Base-by-base conservation (phyloP, 2,329 filamentous ascomycete species). In the Alternaria dauci region DNA sequence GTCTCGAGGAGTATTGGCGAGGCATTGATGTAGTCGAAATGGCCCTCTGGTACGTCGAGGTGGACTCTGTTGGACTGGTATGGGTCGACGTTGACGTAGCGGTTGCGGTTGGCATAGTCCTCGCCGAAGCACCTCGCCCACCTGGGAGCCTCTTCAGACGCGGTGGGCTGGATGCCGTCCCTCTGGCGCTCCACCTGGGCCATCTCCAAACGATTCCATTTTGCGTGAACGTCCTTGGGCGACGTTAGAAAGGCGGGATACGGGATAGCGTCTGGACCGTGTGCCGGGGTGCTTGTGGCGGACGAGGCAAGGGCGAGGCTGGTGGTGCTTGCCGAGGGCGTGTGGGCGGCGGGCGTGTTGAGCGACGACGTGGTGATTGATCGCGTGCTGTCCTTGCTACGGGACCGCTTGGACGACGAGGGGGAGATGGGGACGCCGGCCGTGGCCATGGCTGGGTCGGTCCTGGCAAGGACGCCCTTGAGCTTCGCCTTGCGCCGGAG, bases 21-120 rank as follows among this genome's bases (percentile, higher is more conserved):
- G 25, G 83, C 83, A 63, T 85, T 85, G 77, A 85, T 85, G 71
- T 87, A 84, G 67, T 87, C 76, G 75, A 79, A 76, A 67, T 81
- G 75, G 73, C 85, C 90, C 16, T 90, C 85, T 2, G 92, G 89
- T 1, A 97, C 94, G 39, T 86, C 85, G 18, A 99, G 86, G 76
- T 88, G 90, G 57, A 99, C 85, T 38, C 95, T 89, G 73, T 96
- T 96, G 75, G 91, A 89, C 63, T 91, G 89, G 88, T 92, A 99
- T 0, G 94, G 93, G 75, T 94, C 90, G 65, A 99, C 92, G 74
- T 98, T 97, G 55, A 84, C 78, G 80, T 98, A 99, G 56, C 95
- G 89, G 78, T 98, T 96, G 68, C 94, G 86, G 36, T 80, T 77
- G 60, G 83, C 83, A 64, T 87, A 81, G 48, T 87, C 84, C 8